These are phyloP conservation scores for Trichothecium sympodiale DNA, from an alignment of 2,329 filamentous ascomycete genomes.

Conservation along the genomic window DNA sequence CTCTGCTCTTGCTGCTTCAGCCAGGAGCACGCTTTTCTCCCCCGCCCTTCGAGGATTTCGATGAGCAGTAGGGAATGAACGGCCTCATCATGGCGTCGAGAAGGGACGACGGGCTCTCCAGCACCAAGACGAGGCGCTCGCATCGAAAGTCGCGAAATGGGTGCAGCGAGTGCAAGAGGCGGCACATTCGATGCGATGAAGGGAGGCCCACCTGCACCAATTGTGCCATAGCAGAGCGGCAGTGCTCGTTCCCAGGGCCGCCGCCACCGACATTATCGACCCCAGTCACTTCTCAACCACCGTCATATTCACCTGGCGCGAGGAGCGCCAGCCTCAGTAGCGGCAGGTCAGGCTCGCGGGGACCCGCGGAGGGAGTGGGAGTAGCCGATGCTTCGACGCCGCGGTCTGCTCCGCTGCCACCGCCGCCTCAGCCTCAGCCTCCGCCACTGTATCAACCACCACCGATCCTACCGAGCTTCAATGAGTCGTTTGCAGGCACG, in stretches of 20 bases:
- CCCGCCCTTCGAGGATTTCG: no score
- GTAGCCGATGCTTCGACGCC: conserved; percentile 4
- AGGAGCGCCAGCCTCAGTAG: background rate
- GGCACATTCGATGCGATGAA: conserved; percentile 33
- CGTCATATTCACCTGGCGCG: no score
- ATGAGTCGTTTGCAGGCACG: conserved; percentile 5
- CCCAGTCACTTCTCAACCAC: background rate
- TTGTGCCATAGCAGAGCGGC: conserved; percentile 23
- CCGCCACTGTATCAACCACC: conserved; percentile 4
- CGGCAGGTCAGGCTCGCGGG: background rate
- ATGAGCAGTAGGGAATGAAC: no score
- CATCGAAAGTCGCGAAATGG: conserved; percentile 30
- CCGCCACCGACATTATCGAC: conserved; percentile 4
- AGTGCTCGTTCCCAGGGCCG: conserved; percentile 20
- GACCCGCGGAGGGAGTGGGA: background rate
- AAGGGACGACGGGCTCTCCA: background rate
- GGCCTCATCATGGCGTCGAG: no score
- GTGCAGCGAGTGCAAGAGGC: conserved; percentile 27
- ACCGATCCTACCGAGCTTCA: conserved; percentile 4
- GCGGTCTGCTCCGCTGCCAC: no score
- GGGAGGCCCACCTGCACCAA: conserved; percentile 26
- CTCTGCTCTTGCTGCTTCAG: no score
- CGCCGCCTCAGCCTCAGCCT: conserved; percentile 3
- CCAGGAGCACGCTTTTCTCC: no score
- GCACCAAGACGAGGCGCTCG: conserved; percentile 21